Evolutionary conservation across 805 yeast species (phyloP).

Genomic region (Kluyveromyces dobzhanskii): DNA sequence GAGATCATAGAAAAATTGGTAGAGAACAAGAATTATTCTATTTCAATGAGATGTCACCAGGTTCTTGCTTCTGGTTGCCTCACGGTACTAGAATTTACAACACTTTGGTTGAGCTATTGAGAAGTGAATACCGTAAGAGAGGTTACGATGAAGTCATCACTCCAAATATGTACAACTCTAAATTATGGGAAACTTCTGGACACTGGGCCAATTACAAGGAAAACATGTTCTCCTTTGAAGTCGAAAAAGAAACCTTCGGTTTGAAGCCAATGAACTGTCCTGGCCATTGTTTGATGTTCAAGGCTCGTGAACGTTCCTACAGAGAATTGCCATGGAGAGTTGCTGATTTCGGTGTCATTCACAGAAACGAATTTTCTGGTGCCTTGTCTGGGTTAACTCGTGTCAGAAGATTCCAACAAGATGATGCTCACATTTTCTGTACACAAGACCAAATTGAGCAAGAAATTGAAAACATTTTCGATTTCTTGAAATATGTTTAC

Average conservation of each 20-base stretch:
- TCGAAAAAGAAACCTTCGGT: conserved; percentile 92
- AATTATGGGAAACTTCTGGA: conserved; percentile 97
- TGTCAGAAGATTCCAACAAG: conserved; percentile 98
- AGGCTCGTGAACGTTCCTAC: conserved; percentile 88
- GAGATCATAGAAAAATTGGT: conserved; percentile 96
- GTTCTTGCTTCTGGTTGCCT: conserved; percentile 97
- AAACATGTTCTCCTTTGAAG: conserved; percentile 94
- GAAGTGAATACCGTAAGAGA: conserved; percentile 80
- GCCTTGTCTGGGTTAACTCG: conserved; percentile 92
- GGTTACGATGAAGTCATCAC: conserved; percentile 98
- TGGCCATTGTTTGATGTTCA: conserved; percentile 89
- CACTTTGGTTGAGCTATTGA: conserved; percentile 69
- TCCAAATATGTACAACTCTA: conserved; percentile 96
- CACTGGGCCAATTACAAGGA: conserved; percentile 98
- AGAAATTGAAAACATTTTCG: conserved; percentile 79
- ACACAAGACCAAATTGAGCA: conserved; percentile 79
- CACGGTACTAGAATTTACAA: conserved; percentile 98
- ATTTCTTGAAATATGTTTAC: conserved; percentile 75
- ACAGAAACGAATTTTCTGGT: conserved; percentile 94
- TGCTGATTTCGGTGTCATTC: conserved; percentile 96
- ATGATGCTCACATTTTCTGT: conserved; percentile 98
- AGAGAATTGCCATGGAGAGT: conserved; percentile 98
- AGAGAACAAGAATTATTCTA: conserved; percentile 91
- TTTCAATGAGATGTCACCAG: conserved; percentile 96
- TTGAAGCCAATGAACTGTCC: conserved; percentile 93